A percentile compares a stretch with the other conserved stretches of the same genome.
phyloP scores from a whole-genome alignment of 257 asterid species.

The Rhazya stricta region DNA sequence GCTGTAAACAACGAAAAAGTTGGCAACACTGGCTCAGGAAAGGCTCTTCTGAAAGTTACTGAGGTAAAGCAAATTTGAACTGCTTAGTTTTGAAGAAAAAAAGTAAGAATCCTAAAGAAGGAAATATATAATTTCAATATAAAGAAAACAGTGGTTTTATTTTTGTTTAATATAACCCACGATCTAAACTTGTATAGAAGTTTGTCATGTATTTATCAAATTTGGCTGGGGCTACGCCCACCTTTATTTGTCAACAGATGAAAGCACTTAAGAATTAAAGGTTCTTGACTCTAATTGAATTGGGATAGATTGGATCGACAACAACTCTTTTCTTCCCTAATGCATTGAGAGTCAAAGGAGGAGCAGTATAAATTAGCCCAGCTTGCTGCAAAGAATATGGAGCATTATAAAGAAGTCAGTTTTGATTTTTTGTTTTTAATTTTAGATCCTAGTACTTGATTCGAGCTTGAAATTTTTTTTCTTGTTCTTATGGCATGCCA shows the following conservation, averaged over 20 bases:
- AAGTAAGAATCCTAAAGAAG: neutral
- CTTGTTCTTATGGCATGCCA: too few relatives aligned
- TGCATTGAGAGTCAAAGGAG: too few relatives aligned
- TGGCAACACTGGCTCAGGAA: constrained; percentile 50
- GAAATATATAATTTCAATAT: neutral
- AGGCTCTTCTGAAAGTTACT: constrained; percentile 78
- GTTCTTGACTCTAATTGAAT: neutral
- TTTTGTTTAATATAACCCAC: neutral
- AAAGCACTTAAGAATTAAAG: neutral
- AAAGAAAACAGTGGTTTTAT: neutral
- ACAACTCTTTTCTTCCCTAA: too few relatives aligned
- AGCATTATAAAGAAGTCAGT: too few relatives aligned
- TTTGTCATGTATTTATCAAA: neutral
- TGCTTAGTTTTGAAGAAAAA: neutral
- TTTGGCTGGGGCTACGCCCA: neutral
- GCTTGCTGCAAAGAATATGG: too few relatives aligned
- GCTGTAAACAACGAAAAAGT: constrained; percentile 60
- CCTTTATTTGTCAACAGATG: neutral
- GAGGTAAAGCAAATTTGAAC: constrained; percentile 51
- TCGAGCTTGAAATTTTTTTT: too few relatives aligned
- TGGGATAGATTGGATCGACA: neutral
- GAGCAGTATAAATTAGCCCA: too few relatives aligned
- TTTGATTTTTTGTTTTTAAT: too few relatives aligned
- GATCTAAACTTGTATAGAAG: neutral
- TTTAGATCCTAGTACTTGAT: too few relatives aligned